Conservation (phyloP, 2,329 filamentous ascomycete genomes). For the Colletotrichum spinosum region DNA sequence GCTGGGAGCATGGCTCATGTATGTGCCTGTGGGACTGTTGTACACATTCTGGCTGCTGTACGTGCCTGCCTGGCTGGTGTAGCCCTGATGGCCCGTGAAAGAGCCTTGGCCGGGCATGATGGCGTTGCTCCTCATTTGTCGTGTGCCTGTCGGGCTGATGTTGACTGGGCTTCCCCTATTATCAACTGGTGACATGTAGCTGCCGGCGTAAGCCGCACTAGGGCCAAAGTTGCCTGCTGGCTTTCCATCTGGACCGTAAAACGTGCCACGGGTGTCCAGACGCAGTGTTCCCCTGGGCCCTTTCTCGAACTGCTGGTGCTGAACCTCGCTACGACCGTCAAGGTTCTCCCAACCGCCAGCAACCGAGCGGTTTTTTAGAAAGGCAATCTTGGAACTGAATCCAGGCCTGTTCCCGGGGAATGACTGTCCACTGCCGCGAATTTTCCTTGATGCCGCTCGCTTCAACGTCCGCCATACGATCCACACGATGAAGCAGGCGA, state of each 20-base stretch:
- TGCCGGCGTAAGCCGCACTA: conserved; percentile 10
- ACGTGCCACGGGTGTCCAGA: conserved; percentile 39
- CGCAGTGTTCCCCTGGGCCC: conserved; percentile 37
- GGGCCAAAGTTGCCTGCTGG: conserved; percentile 15
- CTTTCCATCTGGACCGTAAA: conserved; percentile 39
- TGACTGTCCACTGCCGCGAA: conserved; percentile 37
- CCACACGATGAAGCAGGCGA: conserved; percentile 58
- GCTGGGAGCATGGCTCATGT: conserved; percentile 31
- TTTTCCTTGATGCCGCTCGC: conserved; percentile 48
- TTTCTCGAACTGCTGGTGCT: conserved; percentile 42
- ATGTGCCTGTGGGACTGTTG: conserved; percentile 39
- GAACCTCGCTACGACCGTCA: conserved; percentile 31
- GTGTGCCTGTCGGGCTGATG: conserved; percentile 29
- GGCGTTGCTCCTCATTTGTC: conserved; percentile 26
- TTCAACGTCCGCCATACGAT: conserved; percentile 57
- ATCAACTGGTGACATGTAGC: conserved; percentile 34
- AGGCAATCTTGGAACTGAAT: conserved; percentile 49
- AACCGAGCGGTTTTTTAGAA: conserved; percentile 49
- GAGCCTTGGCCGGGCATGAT: conserved; percentile 17
- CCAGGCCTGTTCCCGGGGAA: conserved; percentile 40
- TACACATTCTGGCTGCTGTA: conserved; percentile 18
- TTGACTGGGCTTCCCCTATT: conserved; percentile 29
- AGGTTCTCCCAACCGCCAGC: conserved; percentile 48
- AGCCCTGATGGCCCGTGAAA: background rate
- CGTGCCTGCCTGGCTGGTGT: conserved; percentile 19